A percentile compares a stretch with the other conserved stretches of the same genome.
Evolutionary conservation across 345 rosid genomes (phyloP).

Genomic region (Eucalyptus coolabah): DNA sequence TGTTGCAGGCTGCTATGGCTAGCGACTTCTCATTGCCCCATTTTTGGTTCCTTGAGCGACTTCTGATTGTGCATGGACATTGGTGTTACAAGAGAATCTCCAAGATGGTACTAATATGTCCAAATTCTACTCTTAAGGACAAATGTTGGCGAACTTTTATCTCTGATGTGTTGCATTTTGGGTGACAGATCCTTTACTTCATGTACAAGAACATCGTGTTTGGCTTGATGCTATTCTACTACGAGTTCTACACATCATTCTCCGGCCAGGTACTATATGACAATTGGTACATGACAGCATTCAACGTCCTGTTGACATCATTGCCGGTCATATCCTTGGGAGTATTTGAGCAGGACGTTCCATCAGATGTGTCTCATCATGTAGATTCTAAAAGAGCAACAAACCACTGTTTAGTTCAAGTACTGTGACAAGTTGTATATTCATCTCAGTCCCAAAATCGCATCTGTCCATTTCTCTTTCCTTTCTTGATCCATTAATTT

Average conservation of each 20-base stretch:
- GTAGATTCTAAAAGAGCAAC: conserved; percentile 1
- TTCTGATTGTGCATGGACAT: conserved; percentile 70
- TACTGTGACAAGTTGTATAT: neutral
- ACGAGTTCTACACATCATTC: conserved; percentile 49
- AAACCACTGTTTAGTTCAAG: neutral
- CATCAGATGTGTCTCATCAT: conserved; percentile 66
- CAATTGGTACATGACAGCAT: conserved; percentile 57
- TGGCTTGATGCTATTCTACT: conserved; percentile 74
- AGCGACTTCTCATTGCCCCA: conserved; percentile 70
- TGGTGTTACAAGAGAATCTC: conserved; percentile 81
- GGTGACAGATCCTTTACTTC: conserved; percentile 43
- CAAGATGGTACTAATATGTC: conserved; percentile 35
- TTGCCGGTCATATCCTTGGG: conserved; percentile 66
- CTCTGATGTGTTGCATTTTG: neutral
- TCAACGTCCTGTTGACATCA: conserved; percentile 60
- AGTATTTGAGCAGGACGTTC: conserved; percentile 72
- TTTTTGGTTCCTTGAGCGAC: conserved; percentile 47
- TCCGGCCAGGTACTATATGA: conserved; percentile 54
- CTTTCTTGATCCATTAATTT: neutral
- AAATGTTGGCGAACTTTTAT: neutral
- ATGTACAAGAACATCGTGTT: conserved; percentile 75
- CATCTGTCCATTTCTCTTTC: neutral
- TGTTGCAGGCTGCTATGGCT: conserved; percentile 70
- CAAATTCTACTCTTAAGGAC: neutral
- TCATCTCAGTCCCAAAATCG: neutral